Evolutionary conservation across 768 basidiomycete species (phyloP), one percentile per base, ranked within the genome.

Genomic region (Podaxis mareebaensis): DNA sequence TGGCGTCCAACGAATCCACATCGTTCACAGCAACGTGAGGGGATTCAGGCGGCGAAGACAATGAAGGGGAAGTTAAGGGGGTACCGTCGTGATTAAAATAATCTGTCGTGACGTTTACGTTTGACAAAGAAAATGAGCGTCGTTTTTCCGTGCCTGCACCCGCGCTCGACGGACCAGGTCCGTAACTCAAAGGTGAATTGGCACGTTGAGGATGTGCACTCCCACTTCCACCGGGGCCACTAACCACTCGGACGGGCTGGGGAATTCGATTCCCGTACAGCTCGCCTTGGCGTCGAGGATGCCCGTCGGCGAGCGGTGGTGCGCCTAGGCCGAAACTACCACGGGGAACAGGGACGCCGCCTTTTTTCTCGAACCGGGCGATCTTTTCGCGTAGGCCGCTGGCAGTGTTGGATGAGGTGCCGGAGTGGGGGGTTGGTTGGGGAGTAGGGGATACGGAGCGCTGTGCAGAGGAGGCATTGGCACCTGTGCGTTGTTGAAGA

Each of bases 351-450:
- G 91, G 91, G 0, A 87, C 79, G 11, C 86, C 90, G 58, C 92
- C 92, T 71, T 90, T 88, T 74, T 80, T 81, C 75, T 93, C 92
- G 63, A 93, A 93, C 65, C 83, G 86, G 22, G 91, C 91, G 66
- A 93, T 93, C 77, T 85, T 92, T 71, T 89, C 91, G 22, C 84
- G 76, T 38, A 83, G 70, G 7, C 68, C 75, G 33, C 72, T 70
- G 44, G 69, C 66, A 53, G 67, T 65, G 39, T 70, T 65, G 6
- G 66, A 70, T 3, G 71, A 65, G 28, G 71, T 71, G 33, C 4
- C 30, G 20, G 13, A 22, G 49, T 24, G 36, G 33, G 33, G 6
- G 2, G 70, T 58, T 70, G 53, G 71, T 74, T 46, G 73, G 30
- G 70, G 65, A 33, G 69, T 64, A 30, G 71, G 73, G 66, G 59